Conservation (phyloP, 345 rosid genomes). For the Combretum micranthum region DNA sequence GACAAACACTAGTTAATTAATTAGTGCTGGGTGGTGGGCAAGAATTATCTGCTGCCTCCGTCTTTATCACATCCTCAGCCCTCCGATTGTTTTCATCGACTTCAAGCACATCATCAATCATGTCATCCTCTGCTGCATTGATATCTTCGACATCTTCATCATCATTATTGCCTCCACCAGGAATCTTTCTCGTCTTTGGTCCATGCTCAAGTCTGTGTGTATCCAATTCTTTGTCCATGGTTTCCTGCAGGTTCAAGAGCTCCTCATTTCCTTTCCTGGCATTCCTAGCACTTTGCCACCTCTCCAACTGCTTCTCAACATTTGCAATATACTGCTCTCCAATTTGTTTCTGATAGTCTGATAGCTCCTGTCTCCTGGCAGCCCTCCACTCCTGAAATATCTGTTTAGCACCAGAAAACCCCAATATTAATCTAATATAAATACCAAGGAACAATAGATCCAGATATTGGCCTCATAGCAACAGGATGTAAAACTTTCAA, state of each 20-base stretch:
- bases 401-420: slow-evolving; percentile 24
- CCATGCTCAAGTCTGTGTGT: slow-evolving; percentile 93
- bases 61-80: slow-evolving; percentile 41
- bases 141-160: slow-evolving; percentile 91
- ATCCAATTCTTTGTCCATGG: slow-evolving; percentile 96
- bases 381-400: slow-evolving; percentile 70
- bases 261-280: slow-evolving; percentile 52
- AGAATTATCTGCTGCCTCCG: slow-evolving; percentile 24
- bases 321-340: slow-evolving; percentile 57
- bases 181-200: slow-evolving; percentile 85
- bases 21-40: slow-evolving; percentile 17
- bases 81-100: slow-evolving; percentile 53
- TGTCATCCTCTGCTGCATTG: slow-evolving; percentile 81
- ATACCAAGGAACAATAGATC: not conserved
- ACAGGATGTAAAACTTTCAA: too few species aligned
- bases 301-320: slow-evolving; percentile 87
- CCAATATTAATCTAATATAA: not conserved
- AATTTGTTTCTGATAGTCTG: slow-evolving; percentile 75
- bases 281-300: slow-evolving; percentile 90
- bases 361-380: slow-evolving; percentile 66
- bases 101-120: slow-evolving; percentile 80
- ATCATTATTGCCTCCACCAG: slow-evolving; percentile 54
- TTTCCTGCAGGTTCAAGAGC: slow-evolving; percentile 68
- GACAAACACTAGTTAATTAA: slow-evolving; percentile 1
- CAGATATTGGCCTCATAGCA: too few species aligned